Percentiles rank a stretch among this genome's conserved stretches.
Evolutionary conservation across 1,139 yeast genomes (phyloP).

Genomic region (Scheffersomyces stambukii): DNA sequence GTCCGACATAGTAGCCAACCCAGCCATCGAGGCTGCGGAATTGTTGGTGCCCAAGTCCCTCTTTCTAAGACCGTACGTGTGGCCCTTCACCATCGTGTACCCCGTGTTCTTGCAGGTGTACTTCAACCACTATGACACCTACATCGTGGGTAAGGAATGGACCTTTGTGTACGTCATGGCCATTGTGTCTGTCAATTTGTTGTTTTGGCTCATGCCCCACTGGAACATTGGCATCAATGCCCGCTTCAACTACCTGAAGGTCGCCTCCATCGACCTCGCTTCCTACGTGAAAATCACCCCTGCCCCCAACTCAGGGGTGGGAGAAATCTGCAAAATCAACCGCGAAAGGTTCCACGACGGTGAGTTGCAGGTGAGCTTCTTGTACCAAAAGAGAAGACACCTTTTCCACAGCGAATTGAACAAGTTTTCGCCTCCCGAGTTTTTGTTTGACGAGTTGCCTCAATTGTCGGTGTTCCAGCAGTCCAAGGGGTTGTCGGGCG

Average conservation of each 20-base stretch:
- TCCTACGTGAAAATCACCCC: conserved; percentile 73
- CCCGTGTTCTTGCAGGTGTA: conserved; percentile 73
- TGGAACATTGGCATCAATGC: conserved; percentile 81
- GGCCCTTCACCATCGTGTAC: conserved; percentile 79
- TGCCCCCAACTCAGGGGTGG: conserved; percentile 79
- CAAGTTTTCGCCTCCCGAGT: conserved; percentile 77
- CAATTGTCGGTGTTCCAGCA: conserved; percentile 56
- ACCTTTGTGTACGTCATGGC: conserved; percentile 83
- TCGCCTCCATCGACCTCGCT: conserved; percentile 57
- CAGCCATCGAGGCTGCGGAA: conserved; percentile 60
- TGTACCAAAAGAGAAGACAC: conserved; percentile 91
- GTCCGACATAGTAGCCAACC: conserved; percentile 47
- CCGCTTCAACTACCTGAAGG: conserved; percentile 61
- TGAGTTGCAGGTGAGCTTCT: conserved; percentile 63
- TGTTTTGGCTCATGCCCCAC: conserved; percentile 88
- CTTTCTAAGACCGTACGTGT: conserved; percentile 68
- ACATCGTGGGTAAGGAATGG: conserved; percentile 79
- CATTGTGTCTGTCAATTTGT: conserved; percentile 64
- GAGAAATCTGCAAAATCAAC: conserved; percentile 67
- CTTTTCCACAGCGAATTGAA: conserved; percentile 54
- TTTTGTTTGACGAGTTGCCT: conserved; percentile 64
- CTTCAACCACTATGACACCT: conserved; percentile 65
- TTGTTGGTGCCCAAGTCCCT: conserved; percentile 68
- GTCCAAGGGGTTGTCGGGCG: conserved; percentile 60
- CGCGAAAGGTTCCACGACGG: conserved; percentile 59